Percentiles rank a stretch among this genome's conserved stretches.
These are phyloP conservation scores for Cyberlindnera euphorbiae DNA, from an alignment of 805 yeast species.

Conservation along the genomic window DNA sequence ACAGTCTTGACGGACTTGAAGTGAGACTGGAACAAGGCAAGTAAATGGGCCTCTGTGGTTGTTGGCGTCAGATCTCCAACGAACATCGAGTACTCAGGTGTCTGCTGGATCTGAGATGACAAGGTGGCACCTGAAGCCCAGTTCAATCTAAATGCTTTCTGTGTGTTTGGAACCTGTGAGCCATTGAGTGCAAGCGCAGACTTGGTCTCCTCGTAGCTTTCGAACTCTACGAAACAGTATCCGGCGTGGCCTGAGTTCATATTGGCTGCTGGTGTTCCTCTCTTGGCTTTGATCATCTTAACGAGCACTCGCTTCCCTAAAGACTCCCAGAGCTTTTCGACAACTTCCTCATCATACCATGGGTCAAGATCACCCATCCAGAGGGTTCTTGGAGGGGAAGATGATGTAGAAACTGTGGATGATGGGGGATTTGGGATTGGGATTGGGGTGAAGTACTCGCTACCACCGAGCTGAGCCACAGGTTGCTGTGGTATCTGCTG, in stretches of 20 bases:
- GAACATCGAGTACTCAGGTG: conserved; percentile 73
- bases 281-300: conserved; percentile 56
- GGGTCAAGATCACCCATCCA: conserved; percentile 92
- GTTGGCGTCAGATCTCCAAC: conserved; percentile 81
- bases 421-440: conserved; percentile 53
- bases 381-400: conserved; percentile 58
- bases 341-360: conserved; percentile 63
- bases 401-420: conserved; percentile 36
- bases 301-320: conserved; percentile 54
- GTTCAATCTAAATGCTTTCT: conserved; percentile 65
- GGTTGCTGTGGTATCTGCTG: conserved; percentile 11
- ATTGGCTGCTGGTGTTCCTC: conserved; percentile 32
- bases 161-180: conserved; percentile 53
- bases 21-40: conserved; percentile 64
- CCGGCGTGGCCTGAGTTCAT: conserved; percentile 46
- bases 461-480: conserved; percentile 24
- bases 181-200: conserved; percentile 66
- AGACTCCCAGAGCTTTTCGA: conserved; percentile 55
- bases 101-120: conserved; percentile 61
- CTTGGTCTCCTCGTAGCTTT: conserved; percentile 62
- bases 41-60: conserved; percentile 74
- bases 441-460: conserved; percentile 22
- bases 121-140: conserved; percentile 86
- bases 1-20: conserved; percentile 71
- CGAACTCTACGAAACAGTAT: conserved; percentile 76